Evolutionary conservation across 2,329 filamentous ascomycete genomes (phyloP), one percentile per base, ranked within the genome.

Genomic region (Trichoderma breve): DNA sequence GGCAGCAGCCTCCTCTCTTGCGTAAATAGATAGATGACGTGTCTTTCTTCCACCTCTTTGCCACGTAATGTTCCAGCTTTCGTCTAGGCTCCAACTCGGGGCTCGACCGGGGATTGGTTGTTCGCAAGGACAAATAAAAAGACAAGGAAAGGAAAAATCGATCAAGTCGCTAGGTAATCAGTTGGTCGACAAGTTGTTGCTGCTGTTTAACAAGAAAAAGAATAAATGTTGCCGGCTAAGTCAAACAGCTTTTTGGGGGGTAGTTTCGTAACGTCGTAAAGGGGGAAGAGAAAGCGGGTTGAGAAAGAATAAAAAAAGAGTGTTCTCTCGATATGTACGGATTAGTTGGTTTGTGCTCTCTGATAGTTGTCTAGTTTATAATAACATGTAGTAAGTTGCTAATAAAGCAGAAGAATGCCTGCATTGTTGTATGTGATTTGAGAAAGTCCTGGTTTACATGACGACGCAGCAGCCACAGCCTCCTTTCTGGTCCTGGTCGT

Each of bases 391-490:
- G 26, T 39, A 18, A 18, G 14, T 28, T 62, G 66, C 57, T 34
- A 62, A 58, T 24, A 30, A 26, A 26, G 58, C 39, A 12, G 47
- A 58, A 12, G 21, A 62, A 39, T 34, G 57, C 28, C 34, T 63
- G 39, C 30, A 55, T 69, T 24, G 30, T 26, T 34, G 51, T 53
- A 36, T 18, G 26, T 32, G 43, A 8, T 60, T 34, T 51, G 70
- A 21, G 64, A 68, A 18, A 15, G 47, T 53, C 24, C 21, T 30
- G 32, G 63, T 51, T 81, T 79, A 87, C 86, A 87, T 87, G 73
- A 87, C 80, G 64, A 85, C 79, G 74, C 86, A 87, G 80, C 86
- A 87, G 61, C 84, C 84, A 74, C 85, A 86, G n/a, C 83, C 83
- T 57, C 80, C 80, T 63, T 80, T 81, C 76, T 84, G 84, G 63